Percentiles rank a stretch among this genome's conserved stretches.
Evolutionary conservation across 306 rosid species (phyloP).

Genomic region (Arachis stenosperma): DNA sequence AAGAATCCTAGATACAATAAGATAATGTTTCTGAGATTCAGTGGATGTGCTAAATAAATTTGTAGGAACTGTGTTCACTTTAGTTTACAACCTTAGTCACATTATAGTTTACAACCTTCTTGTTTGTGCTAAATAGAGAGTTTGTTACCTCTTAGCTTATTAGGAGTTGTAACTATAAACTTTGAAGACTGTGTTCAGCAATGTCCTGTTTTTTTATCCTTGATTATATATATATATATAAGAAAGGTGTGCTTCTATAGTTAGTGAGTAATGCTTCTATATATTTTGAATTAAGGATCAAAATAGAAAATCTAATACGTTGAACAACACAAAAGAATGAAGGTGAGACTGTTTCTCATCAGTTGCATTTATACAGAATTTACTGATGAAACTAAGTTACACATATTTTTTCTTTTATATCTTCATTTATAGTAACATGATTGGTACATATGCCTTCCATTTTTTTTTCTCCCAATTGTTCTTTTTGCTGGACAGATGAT

Average conservation of each 20-base stretch:
- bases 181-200: constrained; percentile 26
- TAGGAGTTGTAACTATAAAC: constrained; percentile 28
- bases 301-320: too few relatives aligned
- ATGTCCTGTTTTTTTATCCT: too few relatives aligned
- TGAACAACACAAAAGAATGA: constrained; percentile 13
- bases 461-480: too few relatives aligned
- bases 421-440: too few relatives aligned
- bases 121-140: constrained; percentile 36
- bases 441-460: too few relatives aligned
- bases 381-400: not conserved
- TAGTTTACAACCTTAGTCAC: constrained; percentile 10
- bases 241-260: too few relatives aligned
- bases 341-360: constrained; percentile 58
- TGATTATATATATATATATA: too few relatives aligned
- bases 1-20: constrained; percentile 41
- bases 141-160: not conserved
- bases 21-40: constrained; percentile 37
- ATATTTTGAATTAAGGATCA: too few relatives aligned
- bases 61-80: constrained; percentile 16
- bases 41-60: constrained; percentile 32
- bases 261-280: too few relatives aligned
- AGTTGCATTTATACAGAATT: constrained; percentile 26
- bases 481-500: too few relatives aligned
- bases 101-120: constrained; percentile 42
- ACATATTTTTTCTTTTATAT: too few relatives aligned